phyloP scores from a whole-genome alignment of 1,284 basidiomycete genomes.

The Heterobasidion irregulare region DNA sequence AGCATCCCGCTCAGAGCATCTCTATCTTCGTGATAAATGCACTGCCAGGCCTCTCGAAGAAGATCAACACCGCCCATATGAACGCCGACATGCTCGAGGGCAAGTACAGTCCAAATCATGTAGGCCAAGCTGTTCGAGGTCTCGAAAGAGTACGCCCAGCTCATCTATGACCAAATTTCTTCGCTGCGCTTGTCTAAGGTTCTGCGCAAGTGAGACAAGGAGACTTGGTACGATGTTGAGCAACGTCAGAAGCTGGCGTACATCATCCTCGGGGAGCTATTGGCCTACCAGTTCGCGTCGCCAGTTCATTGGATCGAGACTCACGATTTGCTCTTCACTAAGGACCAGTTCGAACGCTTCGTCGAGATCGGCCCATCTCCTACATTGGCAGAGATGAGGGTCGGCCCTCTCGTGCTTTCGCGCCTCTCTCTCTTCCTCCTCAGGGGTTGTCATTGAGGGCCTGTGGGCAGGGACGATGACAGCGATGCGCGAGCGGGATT shows the following conservation, averaged over 20 bases:
- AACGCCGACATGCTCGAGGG: constrained; percentile 89
- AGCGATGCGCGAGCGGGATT: too few species aligned
- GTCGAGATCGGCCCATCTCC: constrained; percentile 96
- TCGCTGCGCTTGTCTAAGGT: constrained; percentile 92
- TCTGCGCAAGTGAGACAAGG: constrained; percentile 88
- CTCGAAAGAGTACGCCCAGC: constrained; percentile 84
- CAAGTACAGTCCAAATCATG: constrained; percentile 96
- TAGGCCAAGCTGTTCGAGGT: constrained; percentile 94
- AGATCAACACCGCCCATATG: constrained; percentile 86
- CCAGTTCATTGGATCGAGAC: constrained; percentile 99
- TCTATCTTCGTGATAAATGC: not conserved
- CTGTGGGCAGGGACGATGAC: too few species aligned
- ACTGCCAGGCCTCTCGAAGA: constrained; percentile 86
- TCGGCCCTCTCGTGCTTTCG: too few species aligned
- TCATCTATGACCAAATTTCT: constrained; percentile 92
- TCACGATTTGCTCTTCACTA: constrained; percentile 87
- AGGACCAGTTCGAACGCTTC: constrained; percentile 89
- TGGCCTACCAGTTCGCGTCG: constrained; percentile 95
- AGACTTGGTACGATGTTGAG: constrained; percentile 76
- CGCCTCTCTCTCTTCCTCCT: too few species aligned
- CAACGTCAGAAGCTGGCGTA: constrained; percentile 92
- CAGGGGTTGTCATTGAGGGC: too few species aligned
- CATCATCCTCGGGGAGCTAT: constrained; percentile 90
- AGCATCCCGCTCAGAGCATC: constrained; percentile 21
- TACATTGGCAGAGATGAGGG: constrained; percentile 92